phyloP scores from a whole-genome alignment of 2,329 filamentous ascomycete species.

The Lachnellula suecica region DNA sequence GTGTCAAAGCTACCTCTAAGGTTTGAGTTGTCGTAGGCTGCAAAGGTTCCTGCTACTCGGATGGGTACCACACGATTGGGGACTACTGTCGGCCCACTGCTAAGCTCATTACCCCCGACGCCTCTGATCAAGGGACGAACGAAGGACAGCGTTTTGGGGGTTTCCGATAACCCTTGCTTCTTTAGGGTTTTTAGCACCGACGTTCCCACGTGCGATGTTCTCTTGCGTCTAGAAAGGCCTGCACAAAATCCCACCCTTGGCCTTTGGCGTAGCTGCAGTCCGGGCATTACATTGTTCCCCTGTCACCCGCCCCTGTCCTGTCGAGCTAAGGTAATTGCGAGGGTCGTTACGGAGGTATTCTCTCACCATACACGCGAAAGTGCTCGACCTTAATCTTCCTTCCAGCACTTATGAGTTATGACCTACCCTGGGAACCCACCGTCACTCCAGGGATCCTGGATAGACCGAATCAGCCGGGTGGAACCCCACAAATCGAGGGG shows the following conservation, averaged over 20 bases:
- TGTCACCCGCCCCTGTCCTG: neutral
- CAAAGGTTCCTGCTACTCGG: too few species aligned
- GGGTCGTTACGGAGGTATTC: neutral
- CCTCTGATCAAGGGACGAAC: too few species aligned
- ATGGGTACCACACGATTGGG: too few species aligned
- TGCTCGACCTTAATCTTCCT: neutral
- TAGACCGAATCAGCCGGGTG: slow-evolving; percentile 25
- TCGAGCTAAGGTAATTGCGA: neutral
- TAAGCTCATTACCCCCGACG: too few species aligned
- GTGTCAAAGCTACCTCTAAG: too few species aligned
- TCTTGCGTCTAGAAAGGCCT: neutral
- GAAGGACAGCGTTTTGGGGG: too few species aligned
- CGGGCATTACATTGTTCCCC: neutral
- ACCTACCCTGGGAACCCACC: slow-evolving; percentile 14
- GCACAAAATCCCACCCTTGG: neutral
- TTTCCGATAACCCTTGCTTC: neutral
- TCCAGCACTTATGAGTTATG: neutral
- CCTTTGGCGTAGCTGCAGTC: neutral
- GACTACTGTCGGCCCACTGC: too few species aligned
- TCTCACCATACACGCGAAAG: neutral
- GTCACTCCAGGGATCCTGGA: slow-evolving; percentile 5
- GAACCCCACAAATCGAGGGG: slow-evolving; percentile 27
- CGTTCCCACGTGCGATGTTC: neutral
- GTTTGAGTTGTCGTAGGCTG: too few species aligned
- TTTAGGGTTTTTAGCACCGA: neutral